These are phyloP conservation scores for Nakazawaea ambrosiae DNA, from an alignment of 805 yeast species.

Conservation along the genomic window DNA sequence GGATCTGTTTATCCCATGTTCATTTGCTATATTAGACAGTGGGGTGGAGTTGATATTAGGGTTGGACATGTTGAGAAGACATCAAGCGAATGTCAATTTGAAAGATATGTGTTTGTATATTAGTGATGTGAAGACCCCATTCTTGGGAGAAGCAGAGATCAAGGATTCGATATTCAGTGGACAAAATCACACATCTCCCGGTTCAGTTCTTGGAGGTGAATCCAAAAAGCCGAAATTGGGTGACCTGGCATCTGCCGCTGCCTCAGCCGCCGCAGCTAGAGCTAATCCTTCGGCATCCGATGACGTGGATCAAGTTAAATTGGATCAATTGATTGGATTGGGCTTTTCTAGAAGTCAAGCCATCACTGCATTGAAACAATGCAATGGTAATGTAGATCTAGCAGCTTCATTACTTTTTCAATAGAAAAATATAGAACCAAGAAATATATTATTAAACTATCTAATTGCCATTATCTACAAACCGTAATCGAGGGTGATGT, in stretches of 20 bases:
- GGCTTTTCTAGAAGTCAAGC: conserved; percentile 71
- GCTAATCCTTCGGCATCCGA: conserved; percentile 3
- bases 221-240: conserved; percentile 10
- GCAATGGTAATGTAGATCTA: conserved; percentile 73
- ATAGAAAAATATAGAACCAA: neutral
- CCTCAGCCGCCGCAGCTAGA: conserved; percentile 14
- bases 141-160: conserved; percentile 67
- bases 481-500: conserved; percentile 45
- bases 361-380: conserved; percentile 51
- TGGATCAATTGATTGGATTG: conserved; percentile 45
- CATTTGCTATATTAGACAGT: conserved; percentile 67
- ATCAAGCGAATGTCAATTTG: conserved; percentile 77
- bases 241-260: conserved; percentile 6
- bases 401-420: conserved; percentile 67
- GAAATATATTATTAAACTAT: too few species aligned
- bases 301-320: conserved; percentile 21
- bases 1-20: conserved; percentile 52
- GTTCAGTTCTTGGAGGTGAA: conserved; percentile 4
- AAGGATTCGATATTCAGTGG: conserved; percentile 27
- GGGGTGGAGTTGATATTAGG: conserved; percentile 76
- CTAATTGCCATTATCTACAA: conserved; percentile 14
- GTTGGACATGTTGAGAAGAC: conserved; percentile 84
- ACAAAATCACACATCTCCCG: conserved; percentile 5
- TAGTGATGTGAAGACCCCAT: conserved; percentile 67
- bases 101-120: conserved; percentile 55